phyloP scores from a whole-genome alignment of 371 early-diverging fungal genomes.

The Apophysomyces variabilis region DNA sequence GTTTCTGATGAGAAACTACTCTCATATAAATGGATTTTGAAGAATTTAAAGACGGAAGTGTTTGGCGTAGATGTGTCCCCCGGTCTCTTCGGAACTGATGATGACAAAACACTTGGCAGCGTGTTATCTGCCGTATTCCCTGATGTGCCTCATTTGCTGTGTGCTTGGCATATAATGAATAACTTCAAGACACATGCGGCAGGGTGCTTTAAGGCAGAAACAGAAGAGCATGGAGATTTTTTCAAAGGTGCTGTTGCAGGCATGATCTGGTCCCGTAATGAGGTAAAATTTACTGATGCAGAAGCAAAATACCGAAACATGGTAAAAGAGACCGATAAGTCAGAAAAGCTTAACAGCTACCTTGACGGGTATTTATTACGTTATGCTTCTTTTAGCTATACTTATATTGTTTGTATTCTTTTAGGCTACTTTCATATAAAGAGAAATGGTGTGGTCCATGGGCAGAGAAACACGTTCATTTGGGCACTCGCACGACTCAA shows the following conservation, averaged over 20 bases:
- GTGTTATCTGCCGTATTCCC: conserved; percentile 7
- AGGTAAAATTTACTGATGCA: not conserved
- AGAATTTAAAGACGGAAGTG: not conserved
- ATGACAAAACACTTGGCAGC: conserved; percentile 1
- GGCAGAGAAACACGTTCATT: conserved; percentile 1
- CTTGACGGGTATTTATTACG: not conserved
- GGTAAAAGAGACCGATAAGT: not conserved
- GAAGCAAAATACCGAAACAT: not conserved
- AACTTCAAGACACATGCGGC: not conserved
- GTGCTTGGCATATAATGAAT: conserved; percentile 11
- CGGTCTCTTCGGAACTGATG: conserved; percentile 9
- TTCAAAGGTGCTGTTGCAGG: not conserved
- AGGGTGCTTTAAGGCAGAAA: not conserved
- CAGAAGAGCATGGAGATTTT: not conserved
- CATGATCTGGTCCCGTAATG: not conserved
- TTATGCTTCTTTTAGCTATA: not conserved
- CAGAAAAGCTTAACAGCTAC: not conserved
- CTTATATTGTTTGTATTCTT: not conserved
- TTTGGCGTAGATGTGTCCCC: not conserved
- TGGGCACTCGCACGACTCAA: conserved; percentile 13
- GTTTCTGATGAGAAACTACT: not conserved
- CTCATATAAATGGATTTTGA: conserved; percentile 11
- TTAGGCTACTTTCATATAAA: conserved; percentile 11
- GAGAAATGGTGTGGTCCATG: conserved; percentile 11
- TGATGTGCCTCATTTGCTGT: not conserved